These are phyloP conservation scores for Cystobasidiaceae sp. DNA, from an alignment of 1,284 basidiomycete species.

Conservation along the genomic window DNA sequence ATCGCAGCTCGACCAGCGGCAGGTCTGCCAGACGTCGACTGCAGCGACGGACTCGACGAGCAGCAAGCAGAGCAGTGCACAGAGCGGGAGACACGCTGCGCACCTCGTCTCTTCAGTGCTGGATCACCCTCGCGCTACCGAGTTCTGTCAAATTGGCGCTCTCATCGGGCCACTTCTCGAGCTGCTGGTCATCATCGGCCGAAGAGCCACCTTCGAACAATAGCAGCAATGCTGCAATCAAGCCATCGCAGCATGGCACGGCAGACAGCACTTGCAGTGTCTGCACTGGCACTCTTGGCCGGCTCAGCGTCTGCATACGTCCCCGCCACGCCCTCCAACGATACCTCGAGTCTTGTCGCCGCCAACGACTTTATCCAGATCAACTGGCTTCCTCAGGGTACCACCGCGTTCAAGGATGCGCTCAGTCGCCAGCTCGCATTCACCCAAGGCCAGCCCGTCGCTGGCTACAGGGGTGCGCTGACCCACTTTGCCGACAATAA, in stretches of 20 bases:
- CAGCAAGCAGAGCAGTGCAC: no score
- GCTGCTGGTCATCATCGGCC: no score
- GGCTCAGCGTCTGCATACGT: slow-evolving; percentile 30
- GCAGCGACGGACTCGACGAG: no score
- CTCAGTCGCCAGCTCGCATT: slow-evolving; percentile 8
- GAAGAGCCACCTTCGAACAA: no score
- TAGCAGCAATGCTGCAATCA: background rate
- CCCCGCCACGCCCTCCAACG: slow-evolving; percentile 36
- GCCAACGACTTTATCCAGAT: slow-evolving; percentile 37
- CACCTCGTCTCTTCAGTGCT: no score
- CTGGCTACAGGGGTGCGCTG: slow-evolving; percentile 39
- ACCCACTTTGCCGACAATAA: slow-evolving; percentile 42
- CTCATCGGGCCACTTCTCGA: no score
- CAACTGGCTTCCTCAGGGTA: slow-evolving; percentile 34
- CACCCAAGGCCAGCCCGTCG: slow-evolving; percentile 31
- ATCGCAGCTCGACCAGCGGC: no score
- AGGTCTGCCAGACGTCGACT: no score
- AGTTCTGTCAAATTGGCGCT: no score
- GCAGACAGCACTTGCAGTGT: background rate
- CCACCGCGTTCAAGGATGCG: slow-evolving; percentile 32
- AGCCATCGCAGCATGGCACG: background rate
- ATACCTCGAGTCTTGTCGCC: slow-evolving; percentile 29
- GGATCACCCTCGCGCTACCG: no score
- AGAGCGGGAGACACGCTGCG: no score
- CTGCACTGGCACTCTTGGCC: background rate